Evolutionary conservation across 768 basidiomycete species (phyloP), one percentile per base, ranked within the genome.

Genomic region (Leccinum rimulosum): DNA sequence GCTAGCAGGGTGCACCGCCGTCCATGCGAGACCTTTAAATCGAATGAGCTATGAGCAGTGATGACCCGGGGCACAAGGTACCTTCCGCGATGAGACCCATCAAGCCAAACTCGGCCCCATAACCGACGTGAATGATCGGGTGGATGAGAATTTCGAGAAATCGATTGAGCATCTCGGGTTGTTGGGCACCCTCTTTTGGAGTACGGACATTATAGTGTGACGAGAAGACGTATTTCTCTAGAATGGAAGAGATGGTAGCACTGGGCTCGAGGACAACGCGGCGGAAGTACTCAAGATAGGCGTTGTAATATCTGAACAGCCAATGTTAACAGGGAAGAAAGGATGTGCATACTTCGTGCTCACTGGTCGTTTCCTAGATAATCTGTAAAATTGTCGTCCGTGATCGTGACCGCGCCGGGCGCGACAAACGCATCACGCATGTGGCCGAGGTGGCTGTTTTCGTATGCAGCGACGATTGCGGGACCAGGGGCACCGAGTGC

Each of bases 201-300:
- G 67, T 61, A 15, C 71, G 75, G 50, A 79, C 73, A 58, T 88
- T 88, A 53, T 75, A 80, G 48, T 77, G 73, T 4, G 64, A 56
- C 15, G 84, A 82, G 64, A 90, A 86, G 10, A 91, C 61, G 56
- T 82, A 88, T 40, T 83, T 79, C 60, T 90, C 86, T n/a, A 90
- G 64, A 0, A 79, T 72, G 2, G 65, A 66, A 9, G 73, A 65
- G n/a, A 77, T 72, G 14, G 57, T 67, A 1, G 63, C 68, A 22
- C 64, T 66, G 0, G 71, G 72, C 25, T 69, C 64, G 14, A 74
- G 71, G 30, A 73, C 68, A 52, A 65, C 61, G 15, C 61, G 64
- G 36, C 66, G 68, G 58, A 73, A 73, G 54, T 74, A 74, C 12
- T 73, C 59, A 6, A 73, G 64, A 40, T 73, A 73, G 8, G 73